Evolutionary conservation across 2,329 filamentous ascomycete genomes (phyloP), one percentile per base, ranked within the genome.

Genomic region (Clonostachys rhizophaga): DNA sequence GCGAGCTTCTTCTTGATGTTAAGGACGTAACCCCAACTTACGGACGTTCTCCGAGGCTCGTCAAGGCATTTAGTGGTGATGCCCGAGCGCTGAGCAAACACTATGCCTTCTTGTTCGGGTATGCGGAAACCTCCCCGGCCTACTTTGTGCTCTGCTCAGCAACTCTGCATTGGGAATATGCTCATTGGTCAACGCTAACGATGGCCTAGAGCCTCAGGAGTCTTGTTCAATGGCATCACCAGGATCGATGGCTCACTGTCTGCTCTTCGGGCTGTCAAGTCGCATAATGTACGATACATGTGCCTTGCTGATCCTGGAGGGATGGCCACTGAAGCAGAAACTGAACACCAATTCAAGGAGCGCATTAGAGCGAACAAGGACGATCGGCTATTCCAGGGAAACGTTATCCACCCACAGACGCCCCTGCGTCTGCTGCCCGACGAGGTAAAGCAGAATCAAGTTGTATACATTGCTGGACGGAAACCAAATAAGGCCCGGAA

Each of bases 391-490:
- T 55, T 69, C 39, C 60, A 55, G 9, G 54, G 62, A 36, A 56
- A 66, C 39, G 58, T 69, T 54, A 68, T 97, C 41, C 89, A 96
- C 65, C 92, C 87, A 20, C 92, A 99, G 67, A 96, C 92, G 0
- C 94, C 92, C 76, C 86, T 59, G 81, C 87, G 62, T 69, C 92
- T 50, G 72, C 87, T 66, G 64, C 56, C 58, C 24, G 60, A 65
- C 13, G 50, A 58, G n/a, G 50, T 61, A 43, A 69, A 67, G 58
- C 56, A 61, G 42, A 54, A 67, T 4, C 56, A 36, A 63, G 87
- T 82, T n/a, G 75, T 92, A 39, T 68, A 92, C 47, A 84, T 91
- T 13, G 86, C 86, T 14, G 89, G 88, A 18, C 86, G 84, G 1
- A 75, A 87, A 51, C 76, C 82, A 1, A 76, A 78, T 45, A 74